Conservation (phyloP, 495 filamentous ascomycete species). For the Rhypophila decipiens region DNA sequence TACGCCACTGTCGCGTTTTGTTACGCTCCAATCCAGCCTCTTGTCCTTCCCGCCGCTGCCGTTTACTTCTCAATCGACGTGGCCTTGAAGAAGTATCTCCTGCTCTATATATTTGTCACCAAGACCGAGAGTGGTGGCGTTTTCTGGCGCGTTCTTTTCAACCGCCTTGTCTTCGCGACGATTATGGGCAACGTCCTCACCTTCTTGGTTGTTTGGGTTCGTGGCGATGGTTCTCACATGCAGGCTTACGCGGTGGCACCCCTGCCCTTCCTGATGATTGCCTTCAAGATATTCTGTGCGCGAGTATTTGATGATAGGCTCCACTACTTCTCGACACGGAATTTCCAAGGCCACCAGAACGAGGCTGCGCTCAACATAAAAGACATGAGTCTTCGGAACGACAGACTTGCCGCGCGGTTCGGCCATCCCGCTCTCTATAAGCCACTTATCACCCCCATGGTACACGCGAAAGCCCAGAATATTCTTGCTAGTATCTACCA, state of each 20-base stretch:
- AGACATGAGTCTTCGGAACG: constrained; percentile 44
- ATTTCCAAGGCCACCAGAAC: constrained; percentile 50
- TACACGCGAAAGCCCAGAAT: constrained; percentile 81
- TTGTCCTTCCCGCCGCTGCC: constrained; percentile 83
- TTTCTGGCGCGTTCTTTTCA: constrained; percentile 87
- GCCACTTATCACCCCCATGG: constrained; percentile 90
- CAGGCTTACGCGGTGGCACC: constrained; percentile 63
- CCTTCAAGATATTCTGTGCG: constrained; percentile 83
- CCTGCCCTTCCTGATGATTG: constrained; percentile 70
- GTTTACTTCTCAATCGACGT: constrained; percentile 85
- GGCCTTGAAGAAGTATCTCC: constrained; percentile 88
- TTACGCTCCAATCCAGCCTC: constrained; percentile 80
- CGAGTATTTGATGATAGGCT: constrained; percentile 68
- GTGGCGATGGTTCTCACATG: constrained; percentile 46
- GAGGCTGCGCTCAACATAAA: constrained; percentile 35
- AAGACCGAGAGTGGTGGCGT: constrained; percentile 94
- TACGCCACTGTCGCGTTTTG: constrained; percentile 85
- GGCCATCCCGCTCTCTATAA: constrained; percentile 88
- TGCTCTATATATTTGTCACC: constrained; percentile 92
- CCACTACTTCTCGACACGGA: constrained; percentile 65
- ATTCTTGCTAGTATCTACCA: constrained; percentile 73
- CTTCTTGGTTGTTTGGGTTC: constrained; percentile 63
- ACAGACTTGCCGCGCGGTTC: constrained; percentile 74
- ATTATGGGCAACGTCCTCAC: constrained; percentile 75
- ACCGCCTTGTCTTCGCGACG: constrained; percentile 79